phyloP scores from a whole-genome alignment of 73 alveolate genomes.

The Paramecium caudatum region DNA sequence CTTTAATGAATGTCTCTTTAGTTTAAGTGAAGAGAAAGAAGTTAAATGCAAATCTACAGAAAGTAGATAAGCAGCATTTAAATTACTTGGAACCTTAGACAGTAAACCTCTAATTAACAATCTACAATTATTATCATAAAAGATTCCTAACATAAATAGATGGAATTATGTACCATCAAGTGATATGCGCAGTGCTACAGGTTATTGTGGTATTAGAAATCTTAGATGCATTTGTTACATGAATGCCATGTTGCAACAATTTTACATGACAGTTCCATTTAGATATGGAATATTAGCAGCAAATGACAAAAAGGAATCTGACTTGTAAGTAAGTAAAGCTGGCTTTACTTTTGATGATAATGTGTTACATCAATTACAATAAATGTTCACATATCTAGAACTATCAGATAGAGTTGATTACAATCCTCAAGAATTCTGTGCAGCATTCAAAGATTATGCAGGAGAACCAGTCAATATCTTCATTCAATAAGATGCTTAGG shows the following conservation, averaged over 20 bases:
- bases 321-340: constrained; percentile 73
- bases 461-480: constrained; percentile 98
- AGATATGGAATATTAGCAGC: constrained; percentile 93
- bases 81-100: too few species aligned
- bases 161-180: constrained; percentile 90
- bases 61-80: constrained; percentile 78
- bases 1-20: constrained; percentile 72
- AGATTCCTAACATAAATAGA: constrained; percentile 78
- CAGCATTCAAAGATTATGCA: constrained; percentile 94
- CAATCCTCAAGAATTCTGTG: constrained; percentile 95
- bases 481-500: constrained; percentile 97
- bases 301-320: constrained; percentile 83
- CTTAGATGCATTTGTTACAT: constrained; percentile 97
- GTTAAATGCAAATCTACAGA: constrained; percentile 76
- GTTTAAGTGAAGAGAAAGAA: constrained; percentile 58
- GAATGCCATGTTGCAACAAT: constrained; percentile 97
- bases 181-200: constrained; percentile 79
- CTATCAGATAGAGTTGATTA: constrained; percentile 94
- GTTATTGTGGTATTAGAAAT: constrained; percentile 90
- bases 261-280: constrained; percentile 95
- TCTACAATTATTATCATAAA: constrained; percentile 65
- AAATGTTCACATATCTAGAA: constrained; percentile 93
- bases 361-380: constrained; percentile 94
- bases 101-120: too few species aligned
- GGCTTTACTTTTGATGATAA: constrained; percentile 92